phyloP scores from a whole-genome alignment of 2,329 filamentous ascomycete species.

The Clarireedia homoeocarpa region DNA sequence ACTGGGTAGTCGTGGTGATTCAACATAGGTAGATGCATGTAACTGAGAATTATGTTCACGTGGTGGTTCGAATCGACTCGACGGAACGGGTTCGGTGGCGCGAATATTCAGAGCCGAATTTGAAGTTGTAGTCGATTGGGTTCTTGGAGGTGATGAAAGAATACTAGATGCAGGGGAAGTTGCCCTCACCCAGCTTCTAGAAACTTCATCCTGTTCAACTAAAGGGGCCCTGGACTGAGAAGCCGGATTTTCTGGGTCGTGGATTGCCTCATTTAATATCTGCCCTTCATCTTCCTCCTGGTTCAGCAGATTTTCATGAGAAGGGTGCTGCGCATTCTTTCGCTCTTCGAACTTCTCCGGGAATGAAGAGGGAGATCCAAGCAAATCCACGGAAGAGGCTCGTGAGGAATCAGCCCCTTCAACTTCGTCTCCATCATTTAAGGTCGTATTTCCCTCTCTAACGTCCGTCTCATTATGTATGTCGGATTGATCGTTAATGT shows the following conservation, averaged over 20 bases:
- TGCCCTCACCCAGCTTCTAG: conserved; percentile 32
- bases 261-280: not conserved
- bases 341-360: too few relatives aligned
- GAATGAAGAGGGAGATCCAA: not conserved
- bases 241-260: not conserved
- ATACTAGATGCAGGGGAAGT: conserved; percentile 29
- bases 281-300: not conserved
- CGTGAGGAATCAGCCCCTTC: not conserved
- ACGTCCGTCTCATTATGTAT: not conserved
- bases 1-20: not conserved
- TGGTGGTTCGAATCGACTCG: too few relatives aligned
- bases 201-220: conserved; percentile 30
- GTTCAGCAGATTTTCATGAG: too few relatives aligned
- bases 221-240: not conserved
- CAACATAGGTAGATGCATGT: not conserved
- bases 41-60: too few relatives aligned
- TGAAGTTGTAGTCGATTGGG: not conserved
- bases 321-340: too few relatives aligned
- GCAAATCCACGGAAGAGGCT: conserved; percentile 9
- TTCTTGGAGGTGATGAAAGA: conserved; percentile 19
- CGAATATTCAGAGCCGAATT: too few relatives aligned
- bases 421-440: not conserved
- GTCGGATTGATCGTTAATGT: not conserved
- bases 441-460: not conserved
- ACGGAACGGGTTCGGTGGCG: too few relatives aligned